phyloP scores from a whole-genome alignment of 164 flowering plant genomes.

The Vitis labrusca region DNA sequence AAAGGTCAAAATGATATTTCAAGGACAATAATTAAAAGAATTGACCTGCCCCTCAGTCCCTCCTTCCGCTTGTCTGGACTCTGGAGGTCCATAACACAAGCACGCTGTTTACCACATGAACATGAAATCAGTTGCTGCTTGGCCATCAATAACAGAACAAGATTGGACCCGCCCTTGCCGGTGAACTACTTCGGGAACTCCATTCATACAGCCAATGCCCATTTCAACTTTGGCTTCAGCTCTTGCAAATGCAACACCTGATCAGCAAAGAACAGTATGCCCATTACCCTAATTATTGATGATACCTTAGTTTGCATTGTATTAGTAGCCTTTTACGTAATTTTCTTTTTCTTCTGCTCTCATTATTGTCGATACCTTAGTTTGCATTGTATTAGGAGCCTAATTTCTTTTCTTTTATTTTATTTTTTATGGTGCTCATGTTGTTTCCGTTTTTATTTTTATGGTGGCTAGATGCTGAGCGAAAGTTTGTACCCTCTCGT shows the following conservation, averaged over 20 bases:
- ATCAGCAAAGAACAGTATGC: constrained; percentile 76
- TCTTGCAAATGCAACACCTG: constrained; percentile 79
- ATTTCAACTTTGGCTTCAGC: constrained; percentile 67
- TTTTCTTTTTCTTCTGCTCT: neutral
- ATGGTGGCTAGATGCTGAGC: constrained; percentile 61
- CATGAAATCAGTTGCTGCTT: constrained; percentile 33
- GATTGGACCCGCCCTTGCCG: constrained; percentile 39
- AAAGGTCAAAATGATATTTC: no score
- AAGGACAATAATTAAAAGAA: no score
- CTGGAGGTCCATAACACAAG: constrained; percentile 55
- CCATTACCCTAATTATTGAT: no score
- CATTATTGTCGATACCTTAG: no score
- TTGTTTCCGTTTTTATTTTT: neutral
- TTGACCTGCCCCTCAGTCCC: constrained; percentile 12
- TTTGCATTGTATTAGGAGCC: no score
- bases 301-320: neutral
- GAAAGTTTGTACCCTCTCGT: constrained; percentile 77
- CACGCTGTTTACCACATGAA: constrained; percentile 21
- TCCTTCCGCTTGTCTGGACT: constrained; percentile 50
- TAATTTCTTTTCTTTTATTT: neutral
- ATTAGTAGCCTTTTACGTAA: neutral
- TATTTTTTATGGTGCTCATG: neutral
- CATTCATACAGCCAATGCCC: constrained; percentile 17
- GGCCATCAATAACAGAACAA: constrained; percentile 31
- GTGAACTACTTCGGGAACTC: constrained; percentile 49